Evolutionary conservation across 495 filamentous ascomycete genomes (phyloP), one percentile per base, ranked within the genome.

Genomic region (Talaromyces nanjingensis): DNA sequence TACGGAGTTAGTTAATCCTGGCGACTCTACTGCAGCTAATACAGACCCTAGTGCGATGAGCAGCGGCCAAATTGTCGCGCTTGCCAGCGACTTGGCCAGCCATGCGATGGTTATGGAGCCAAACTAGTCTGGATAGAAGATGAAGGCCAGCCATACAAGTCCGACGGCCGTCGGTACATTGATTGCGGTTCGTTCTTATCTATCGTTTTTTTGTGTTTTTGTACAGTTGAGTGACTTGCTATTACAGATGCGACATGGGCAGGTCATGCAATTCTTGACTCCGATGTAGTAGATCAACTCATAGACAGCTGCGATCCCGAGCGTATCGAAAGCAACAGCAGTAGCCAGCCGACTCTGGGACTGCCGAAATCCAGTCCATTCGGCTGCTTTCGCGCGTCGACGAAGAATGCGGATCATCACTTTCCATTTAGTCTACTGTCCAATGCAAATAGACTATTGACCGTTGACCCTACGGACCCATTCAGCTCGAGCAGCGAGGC

Each of bases 11-110:
- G 14, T 25, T 25, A 54, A 54, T 54, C n/a, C 49, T 53, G 24
- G 12, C 14, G 3, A 56, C 53, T 56, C 34, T 39, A 39, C 34
- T 39, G 34, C 34, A 29, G 55, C 55, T 58, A 58, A 58, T 58
- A 29, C 55, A 58, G 22, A 31, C 27, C 27, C 24, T 58, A 58
- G 55, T 79, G 75, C 67, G 70, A 77, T 68, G 77, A 78, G 66
- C 70, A 71, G 18, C 71, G 68, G 37, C 75, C 76, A n/a, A 65
- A 71, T 33, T 77, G 77, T 31, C 67, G 65, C 11, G 74, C 77
- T 64, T 76, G 76, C 65, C 67, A 71, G 42, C 67, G 76, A 3
- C 63, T 76, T 58, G 55, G 55, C 55, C 55, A 58, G 24, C 55
- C 55, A 58, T 64, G 63, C 49, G 63, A 64, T 52, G 58, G 63